Evolutionary conservation across 2,329 filamentous ascomycete genomes (phyloP), one percentile per base, ranked within the genome.

Genomic region (Cladosporium oxysporum): DNA sequence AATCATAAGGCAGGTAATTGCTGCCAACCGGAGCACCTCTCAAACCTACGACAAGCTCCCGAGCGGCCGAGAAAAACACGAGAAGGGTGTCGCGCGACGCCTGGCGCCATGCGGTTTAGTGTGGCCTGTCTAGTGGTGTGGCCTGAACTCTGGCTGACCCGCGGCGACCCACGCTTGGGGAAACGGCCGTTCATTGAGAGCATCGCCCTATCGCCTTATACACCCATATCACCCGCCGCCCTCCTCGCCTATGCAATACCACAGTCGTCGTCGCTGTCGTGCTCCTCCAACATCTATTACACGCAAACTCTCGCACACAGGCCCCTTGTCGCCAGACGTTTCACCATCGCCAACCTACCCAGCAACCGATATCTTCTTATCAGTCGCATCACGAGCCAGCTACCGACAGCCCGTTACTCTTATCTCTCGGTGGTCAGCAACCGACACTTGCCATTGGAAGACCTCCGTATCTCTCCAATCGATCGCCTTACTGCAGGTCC

Each of bases 401-500:
- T 59, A 41, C 62, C 62, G 62, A 53, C 62, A 52, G 35, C 35
- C 62, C 55, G 62, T 65, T 44, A 60, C 57, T 49, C 62, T 65
- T 65, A 65, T 65, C 62, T 65, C 31, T 65, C 50, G 49, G 50
- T 47, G 50, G 50, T 57, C 61, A 63, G 61, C 61, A 63, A 63
- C 55, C 61, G 41, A 57, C 50, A 33, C 44, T 59, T 41, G 14
- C 53, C 31, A 65, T 59, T 63, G 47, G 61, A 63, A 63, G 50
- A 50, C 35, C 49, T 57, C 61, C 62, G 28, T 64, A 57, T 58
- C 8, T 33, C 18, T 57, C 52, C 21, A 57, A 37, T 66, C 67
- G 64, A 62, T 60, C 70, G 68, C 72, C 70, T 73, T 72, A 71
- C 71, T 67, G 65, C 69, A 66, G 58, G 62, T 62, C 55, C 66